Conservation (phyloP, 2,329 filamentous ascomycete genomes). For the Apiospora pterosperma region DNA sequence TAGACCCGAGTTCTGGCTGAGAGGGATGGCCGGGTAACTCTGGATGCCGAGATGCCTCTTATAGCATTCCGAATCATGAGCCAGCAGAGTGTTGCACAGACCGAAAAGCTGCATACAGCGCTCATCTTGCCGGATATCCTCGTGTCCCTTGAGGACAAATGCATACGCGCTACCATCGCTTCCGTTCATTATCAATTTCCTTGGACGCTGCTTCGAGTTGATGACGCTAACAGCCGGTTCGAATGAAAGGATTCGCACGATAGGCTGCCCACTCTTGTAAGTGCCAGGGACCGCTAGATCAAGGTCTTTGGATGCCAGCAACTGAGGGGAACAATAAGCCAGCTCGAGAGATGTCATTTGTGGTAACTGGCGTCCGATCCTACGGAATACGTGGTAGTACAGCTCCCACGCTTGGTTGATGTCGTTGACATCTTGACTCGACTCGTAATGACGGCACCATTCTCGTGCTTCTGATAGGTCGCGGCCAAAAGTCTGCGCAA, state of each 20-base stretch:
- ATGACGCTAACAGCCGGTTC: constrained; percentile 89
- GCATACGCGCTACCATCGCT: constrained; percentile 86
- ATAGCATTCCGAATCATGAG: constrained; percentile 92
- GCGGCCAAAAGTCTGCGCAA: constrained; percentile 93
- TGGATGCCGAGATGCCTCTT: constrained; percentile 97
- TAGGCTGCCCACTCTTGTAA: constrained; percentile 73
- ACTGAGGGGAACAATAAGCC: constrained; percentile 92
- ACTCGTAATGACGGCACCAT: constrained; percentile 90
- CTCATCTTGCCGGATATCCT: constrained; percentile 98
- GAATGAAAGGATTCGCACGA: constrained; percentile 85
- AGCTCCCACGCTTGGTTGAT: constrained; percentile 98
- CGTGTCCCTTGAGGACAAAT: constrained; percentile 95
- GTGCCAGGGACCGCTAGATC: constrained; percentile 95
- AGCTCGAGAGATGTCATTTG: constrained; percentile 91
- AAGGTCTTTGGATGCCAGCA: constrained; percentile 80
- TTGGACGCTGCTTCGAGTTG: constrained; percentile 91
- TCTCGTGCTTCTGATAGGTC: constrained; percentile 93
- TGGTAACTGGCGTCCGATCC: constrained; percentile 88
- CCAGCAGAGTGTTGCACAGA: constrained; percentile 90
- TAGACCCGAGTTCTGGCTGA: constrained; percentile 94
- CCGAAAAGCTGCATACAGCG: constrained; percentile 99
- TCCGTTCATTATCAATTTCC: constrained; percentile 83
- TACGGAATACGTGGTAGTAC: constrained; percentile 97
- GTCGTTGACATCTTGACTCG: constrained; percentile 86
- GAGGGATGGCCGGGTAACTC: constrained; percentile 90